Base-by-base conservation (phyloP, 768 basidiomycete species). In the Pleurotus cornucopiae region DNA sequence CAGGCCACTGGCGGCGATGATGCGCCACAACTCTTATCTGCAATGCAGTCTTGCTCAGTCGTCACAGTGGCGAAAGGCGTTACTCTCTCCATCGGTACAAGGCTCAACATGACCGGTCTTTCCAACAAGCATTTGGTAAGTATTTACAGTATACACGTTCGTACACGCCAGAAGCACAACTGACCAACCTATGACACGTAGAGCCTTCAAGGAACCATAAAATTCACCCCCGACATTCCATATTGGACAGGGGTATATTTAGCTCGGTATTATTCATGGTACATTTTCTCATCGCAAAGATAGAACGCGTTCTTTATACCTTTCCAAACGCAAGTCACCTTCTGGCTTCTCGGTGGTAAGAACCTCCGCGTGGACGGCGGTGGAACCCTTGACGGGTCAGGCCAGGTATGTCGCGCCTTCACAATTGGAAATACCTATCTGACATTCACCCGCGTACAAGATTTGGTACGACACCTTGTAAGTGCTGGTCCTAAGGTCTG, bases 361-460 rank as follows among this genome's bases (percentile, higher is more conserved):
- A 77, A 80, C 56, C 70, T 81, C 40, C 30, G 68, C 6, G 62
- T 82, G 18, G 76, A 79, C 54, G 85, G 86, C 5, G 84, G 85
- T 37, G 85, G 85, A 9, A 83, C 82, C 2, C 71, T 88, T 14
- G 83, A 86, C 63, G 86, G 84, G 14, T 75, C 78, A 30, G 86
- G 86, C 9, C 84, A 86, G 69, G 80, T 80, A 58, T 53, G 76
- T 51, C 3, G 0, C 13, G 5, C 7, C 18, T 39, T 26, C 26
- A 26, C 43, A 40, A 30, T 1, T 30, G 9, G 30, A 30, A 30
- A 9, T 30, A 7, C 9, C 30, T 30, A 30, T 30, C 30, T 30
- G 30, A 30, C 30, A 2, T 30, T 30, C 30, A 30, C 30, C 30
- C n/a, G n/a, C n/a, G 6, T 25, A 14, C 18, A 41, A 82, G 80